Base-by-base conservation (phyloP, 305 asterid genomes). In the Fraxinus floribunda region DNA sequence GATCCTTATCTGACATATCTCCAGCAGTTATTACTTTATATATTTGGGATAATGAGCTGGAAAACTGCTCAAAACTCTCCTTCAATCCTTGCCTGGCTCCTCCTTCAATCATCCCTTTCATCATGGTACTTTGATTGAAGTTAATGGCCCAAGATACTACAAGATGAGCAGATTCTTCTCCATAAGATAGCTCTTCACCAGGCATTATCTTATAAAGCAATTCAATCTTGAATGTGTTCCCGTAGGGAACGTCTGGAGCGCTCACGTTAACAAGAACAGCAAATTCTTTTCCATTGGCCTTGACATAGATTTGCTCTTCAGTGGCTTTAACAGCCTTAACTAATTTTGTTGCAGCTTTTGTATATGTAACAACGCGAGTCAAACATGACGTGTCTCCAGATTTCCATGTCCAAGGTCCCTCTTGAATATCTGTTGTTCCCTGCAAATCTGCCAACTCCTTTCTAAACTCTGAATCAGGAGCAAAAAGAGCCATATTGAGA, bases 241-340 rank as follows among this genome's bases (percentile, higher is more conserved):
- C 98, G 80, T 94, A 95, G 3, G 97, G 98, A 82, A 93, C 98
- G 73, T 94, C 98, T 16, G 98, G 98, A 75, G 97, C 94, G 86
- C 82, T 88, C 82, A 92, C 97, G 18, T 52, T 81, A 57, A 91
- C 91, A 57, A 64, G 84, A 77, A 92, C 90, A 41, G 86, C 90
- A 85, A 90, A 95, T 84, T 90, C 97, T 49, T 84, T 87, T 36
- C 90, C 90, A 78, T 81, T 75, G 32, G 89, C 97, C 84, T 86
- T 92, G 4, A 87, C 7, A 80, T 92, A 95, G 2, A 86, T 88
- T 85, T 95, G 98, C 75, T 90, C 94, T 84, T 95, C 98, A 0
- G 89, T 88, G 84, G 97, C 98, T 87, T 90, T 91, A 71, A 90
- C 91, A 49, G 98, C 91, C 89, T 91, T 95, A 68, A 94, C 90